These are phyloP conservation scores for Orbilia brochopaga DNA, from an alignment of 2,329 filamentous ascomycete species.

Conservation along the genomic window DNA sequence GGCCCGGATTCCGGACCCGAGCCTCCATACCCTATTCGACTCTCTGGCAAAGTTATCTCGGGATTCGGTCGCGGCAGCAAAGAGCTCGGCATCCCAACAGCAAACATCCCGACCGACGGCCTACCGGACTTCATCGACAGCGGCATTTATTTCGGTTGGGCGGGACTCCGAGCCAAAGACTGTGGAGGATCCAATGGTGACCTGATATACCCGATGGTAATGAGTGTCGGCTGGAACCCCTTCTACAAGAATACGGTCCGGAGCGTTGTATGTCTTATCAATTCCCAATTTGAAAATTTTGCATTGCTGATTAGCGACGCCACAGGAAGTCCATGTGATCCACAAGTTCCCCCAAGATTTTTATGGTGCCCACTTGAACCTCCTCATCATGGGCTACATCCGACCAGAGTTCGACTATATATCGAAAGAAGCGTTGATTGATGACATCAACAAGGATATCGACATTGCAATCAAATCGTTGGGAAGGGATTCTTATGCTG, in stretches of 20 bases:
- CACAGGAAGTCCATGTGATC: conserved; percentile 80
- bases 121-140: conserved; percentile 71
- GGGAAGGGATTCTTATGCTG: conserved; percentile 65
- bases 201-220: conserved; percentile 78
- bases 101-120: conserved; percentile 75
- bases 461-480: conserved; percentile 79
- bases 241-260: conserved; percentile 92
- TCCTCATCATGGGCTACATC: conserved; percentile 85
- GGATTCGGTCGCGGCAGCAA: conserved; percentile 94
- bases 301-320: not conserved
- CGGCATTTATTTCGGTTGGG: conserved; percentile 94
- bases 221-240: conserved; percentile 95
- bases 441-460: conserved; percentile 88
- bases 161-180: conserved; percentile 64
- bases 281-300: not conserved
- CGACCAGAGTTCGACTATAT: conserved; percentile 88
- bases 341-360: conserved; percentile 79
- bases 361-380: conserved; percentile 78
- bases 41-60: conserved; percentile 86
- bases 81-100: conserved; percentile 96
- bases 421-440: conserved; percentile 78
- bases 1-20: conserved; percentile 76
- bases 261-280: conserved; percentile 66
- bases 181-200: conserved; percentile 30
- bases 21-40: conserved; percentile 78